Base-by-base conservation (phyloP, 2,329 filamentous ascomycete species). In the Pyrenochaeta sp. region DNA sequence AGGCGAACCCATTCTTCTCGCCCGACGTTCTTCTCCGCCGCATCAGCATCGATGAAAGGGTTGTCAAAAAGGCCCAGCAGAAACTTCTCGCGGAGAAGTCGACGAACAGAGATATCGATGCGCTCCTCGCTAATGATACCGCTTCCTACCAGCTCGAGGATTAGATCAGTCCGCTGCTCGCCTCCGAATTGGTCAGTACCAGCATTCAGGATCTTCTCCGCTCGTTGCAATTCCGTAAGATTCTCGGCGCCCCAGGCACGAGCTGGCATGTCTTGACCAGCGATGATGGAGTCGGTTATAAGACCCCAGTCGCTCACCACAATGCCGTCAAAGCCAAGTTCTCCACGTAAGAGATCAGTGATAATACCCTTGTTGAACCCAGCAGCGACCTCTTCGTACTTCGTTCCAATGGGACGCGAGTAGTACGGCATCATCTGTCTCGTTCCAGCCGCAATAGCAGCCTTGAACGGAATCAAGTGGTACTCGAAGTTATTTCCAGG, bases 361-460 rank as follows among this genome's bases (percentile, higher is more conserved):
- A 85, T 77, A 34, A 85, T 79, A 2, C 72, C 76, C 58, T 82
- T 83, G 73, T 85, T 85, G 71, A 85, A 84, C 0, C 78, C 78
- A 62, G 85, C 83, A 0, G 78, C 83, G 7, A 84, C 80, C 12
- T 80, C 64, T 30, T 83, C 81, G 51, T 78, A 83, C 25, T 80
- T 67, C 0, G 80, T 81, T 1, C 78, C 80, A 19, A 84, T 78
- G 0, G 83, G 82, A 0, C 80, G 75, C 0, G 80, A 82, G 63
- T 84, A 84, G 67, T 83, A 83, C 0, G 81, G 82, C 82, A 85
- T 84, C 53, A 85, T 84, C 58, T 84, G 82, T 2, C 82, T 68
- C 0, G 82, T 78, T 15, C 82, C 82, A 1, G 81, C 82, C 1
- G 77, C 79, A 37, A 84, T 82, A 8, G 83, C 82, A 0, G 81